Conservation (phyloP, 495 filamentous ascomycete species). For the Pseudotulostoma volvatum region DNA sequence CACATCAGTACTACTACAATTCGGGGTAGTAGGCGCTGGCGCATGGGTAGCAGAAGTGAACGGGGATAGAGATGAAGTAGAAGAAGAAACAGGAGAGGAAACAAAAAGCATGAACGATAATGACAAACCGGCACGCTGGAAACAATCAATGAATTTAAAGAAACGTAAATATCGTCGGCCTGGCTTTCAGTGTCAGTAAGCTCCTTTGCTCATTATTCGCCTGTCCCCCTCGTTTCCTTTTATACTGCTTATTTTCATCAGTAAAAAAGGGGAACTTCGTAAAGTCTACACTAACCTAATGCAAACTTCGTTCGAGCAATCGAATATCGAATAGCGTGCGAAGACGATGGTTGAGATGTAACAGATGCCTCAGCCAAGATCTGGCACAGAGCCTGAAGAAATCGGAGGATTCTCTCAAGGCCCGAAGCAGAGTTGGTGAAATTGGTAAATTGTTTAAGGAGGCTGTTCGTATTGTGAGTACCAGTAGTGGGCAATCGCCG, state of each 20-base stretch:
- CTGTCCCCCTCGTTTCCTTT: too few species aligned
- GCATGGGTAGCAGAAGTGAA: too few species aligned
- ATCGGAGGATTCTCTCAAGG: slow-evolving; percentile 45
- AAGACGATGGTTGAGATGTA: background rate
- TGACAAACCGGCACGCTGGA: too few species aligned
- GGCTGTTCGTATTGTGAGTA: too few species aligned
- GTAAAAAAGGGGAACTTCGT: too few species aligned
- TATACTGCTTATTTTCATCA: too few species aligned
- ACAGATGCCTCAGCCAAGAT: slow-evolving; percentile 11
- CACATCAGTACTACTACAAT: too few species aligned
- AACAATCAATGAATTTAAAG: slow-evolving; percentile 46
- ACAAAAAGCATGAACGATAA: slow-evolving; percentile 16
- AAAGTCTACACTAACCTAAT: background rate
- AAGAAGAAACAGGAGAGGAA: slow-evolving; percentile 3
- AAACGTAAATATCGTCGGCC: slow-evolving; percentile 43
- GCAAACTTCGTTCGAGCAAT: background rate
- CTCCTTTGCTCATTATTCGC: too few species aligned
- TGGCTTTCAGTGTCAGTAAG: too few species aligned
- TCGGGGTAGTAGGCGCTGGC: too few species aligned
- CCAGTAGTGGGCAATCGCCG: too few species aligned
- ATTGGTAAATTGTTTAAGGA: slow-evolving; percentile 16
- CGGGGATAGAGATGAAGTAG: too few species aligned
- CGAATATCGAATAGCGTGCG: background rate
- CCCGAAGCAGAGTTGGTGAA: slow-evolving; percentile 27
- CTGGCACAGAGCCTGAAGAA: slow-evolving; percentile 38